Percentiles rank a stretch among this genome's conserved stretches.
These are phyloP conservation scores for Pulveroboletus sp. DNA, from an alignment of 768 basidiomycete species.

Conservation along the genomic window DNA sequence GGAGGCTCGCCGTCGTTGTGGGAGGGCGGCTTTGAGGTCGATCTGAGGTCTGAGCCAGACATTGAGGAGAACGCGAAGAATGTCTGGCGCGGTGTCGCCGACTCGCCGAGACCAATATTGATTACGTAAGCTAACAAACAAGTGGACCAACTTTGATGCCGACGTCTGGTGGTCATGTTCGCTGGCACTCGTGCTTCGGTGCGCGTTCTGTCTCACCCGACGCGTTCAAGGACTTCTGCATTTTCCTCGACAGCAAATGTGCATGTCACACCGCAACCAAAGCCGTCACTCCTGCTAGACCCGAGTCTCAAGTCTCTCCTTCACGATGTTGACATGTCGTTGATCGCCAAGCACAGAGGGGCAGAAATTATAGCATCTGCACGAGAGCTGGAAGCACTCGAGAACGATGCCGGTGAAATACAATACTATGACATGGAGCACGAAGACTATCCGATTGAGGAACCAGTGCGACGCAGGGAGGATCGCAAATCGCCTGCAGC, in stretches of 20 bases:
- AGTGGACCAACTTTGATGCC: background rate
- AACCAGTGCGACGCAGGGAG: conserved; percentile 26
- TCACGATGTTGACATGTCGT: conserved; percentile 65
- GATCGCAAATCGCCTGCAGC: conserved; percentile 79
- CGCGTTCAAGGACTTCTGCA: conserved; percentile 19
- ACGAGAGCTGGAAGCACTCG: conserved; percentile 57
- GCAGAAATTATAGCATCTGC: conserved; percentile 27
- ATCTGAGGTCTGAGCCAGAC: conserved; percentile 10
- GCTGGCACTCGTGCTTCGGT: conserved; percentile 20
- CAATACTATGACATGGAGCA: conserved; percentile 32
- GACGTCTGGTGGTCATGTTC: conserved; percentile 18
- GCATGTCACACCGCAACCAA: conserved; percentile 41
- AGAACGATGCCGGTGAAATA: conserved; percentile 34
- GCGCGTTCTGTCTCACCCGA: conserved; percentile 22
- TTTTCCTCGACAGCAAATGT: conserved; percentile 33
- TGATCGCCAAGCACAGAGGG: conserved; percentile 37
- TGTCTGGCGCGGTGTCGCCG: background rate
- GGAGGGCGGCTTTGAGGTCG: conserved; percentile 5
- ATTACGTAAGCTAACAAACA: conserved; percentile 22
- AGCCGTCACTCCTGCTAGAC: conserved; percentile 62
- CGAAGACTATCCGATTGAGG: conserved; percentile 29
- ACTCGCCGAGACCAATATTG: too few relatives aligned
- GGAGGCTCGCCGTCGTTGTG: conserved; percentile 24
- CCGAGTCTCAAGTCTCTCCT: conserved; percentile 61
- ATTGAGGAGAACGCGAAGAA: conserved; percentile 8